These are phyloP conservation scores for Pichia sp. DNA, from an alignment of 1,139 yeast species.

Conservation along the genomic window DNA sequence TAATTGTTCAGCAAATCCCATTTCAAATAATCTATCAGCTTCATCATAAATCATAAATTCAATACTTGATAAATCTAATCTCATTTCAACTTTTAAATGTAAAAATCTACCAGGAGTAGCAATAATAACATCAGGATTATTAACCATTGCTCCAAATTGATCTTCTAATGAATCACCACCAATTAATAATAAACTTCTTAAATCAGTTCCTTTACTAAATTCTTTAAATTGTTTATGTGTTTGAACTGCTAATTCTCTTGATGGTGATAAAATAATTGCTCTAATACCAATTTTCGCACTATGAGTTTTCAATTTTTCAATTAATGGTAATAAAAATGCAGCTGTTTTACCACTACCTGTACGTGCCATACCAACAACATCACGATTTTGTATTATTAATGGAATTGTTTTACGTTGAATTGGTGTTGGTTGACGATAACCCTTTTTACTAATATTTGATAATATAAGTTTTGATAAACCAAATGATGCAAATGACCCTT, in stretches of 20 bases:
- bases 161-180: conserved; percentile 99
- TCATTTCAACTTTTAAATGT: conserved; percentile 95
- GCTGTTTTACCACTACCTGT: conserved; percentile 99
- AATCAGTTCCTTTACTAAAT: conserved; percentile 75
- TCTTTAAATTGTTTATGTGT: conserved; percentile 87
- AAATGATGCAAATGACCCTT: conserved; percentile 81
- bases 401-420: conserved; percentile 96
- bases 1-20: conserved; percentile 94
- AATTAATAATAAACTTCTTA: conserved; percentile 72
- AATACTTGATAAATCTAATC: conserved; percentile 69
- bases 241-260: conserved; percentile 91
- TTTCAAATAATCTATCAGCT: conserved; percentile 94
- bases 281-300: conserved; percentile 86
- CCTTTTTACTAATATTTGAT: conserved; percentile 71
- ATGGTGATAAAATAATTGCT: conserved; percentile 84
- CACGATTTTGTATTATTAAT: conserved; percentile 75
- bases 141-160: conserved; percentile 88
- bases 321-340: conserved; percentile 89
- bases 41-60: conserved; percentile 96
- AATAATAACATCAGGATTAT: conserved; percentile 88
- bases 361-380: conserved; percentile 98
- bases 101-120: conserved; percentile 98
- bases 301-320: conserved; percentile 78
- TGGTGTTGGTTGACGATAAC: conserved; percentile 94
- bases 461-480: conserved; percentile 74